phyloP scores from a whole-genome alignment of 331 rosid genomes.

The Dryas integrifolia region DNA sequence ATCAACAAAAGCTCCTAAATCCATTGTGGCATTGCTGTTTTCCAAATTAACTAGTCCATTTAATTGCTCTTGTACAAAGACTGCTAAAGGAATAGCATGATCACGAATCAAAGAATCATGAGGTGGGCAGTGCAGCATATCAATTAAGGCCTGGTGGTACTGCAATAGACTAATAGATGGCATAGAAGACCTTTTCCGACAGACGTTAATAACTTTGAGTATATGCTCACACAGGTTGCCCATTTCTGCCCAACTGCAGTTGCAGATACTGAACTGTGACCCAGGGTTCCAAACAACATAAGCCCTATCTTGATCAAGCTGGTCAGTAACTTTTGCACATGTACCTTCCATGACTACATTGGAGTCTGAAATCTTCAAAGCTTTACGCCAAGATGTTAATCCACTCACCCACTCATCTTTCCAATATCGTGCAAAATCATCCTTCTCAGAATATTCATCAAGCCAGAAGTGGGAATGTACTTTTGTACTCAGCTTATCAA shows the following conservation, averaged over 20 bases:
- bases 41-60: conserved; percentile 41
- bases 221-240: conserved; percentile 90
- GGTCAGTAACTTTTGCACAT: conserved; percentile 61
- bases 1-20: conserved; percentile 24
- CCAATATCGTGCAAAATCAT: conserved; percentile 81
- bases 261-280: conserved; percentile 70
- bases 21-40: conserved; percentile 25
- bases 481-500: conserved; percentile 80
- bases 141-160: conserved; percentile 58
- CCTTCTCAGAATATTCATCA: conserved; percentile 87
- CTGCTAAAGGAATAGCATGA: conserved; percentile 81
- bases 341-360: conserved; percentile 58
- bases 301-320: conserved; percentile 45
- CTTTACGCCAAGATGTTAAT: conserved; percentile 88
- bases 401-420: conserved; percentile 92
- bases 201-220: conserved; percentile 56
- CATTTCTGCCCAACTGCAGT: conserved; percentile 77
- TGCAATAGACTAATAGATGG: conserved; percentile 70
- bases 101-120: conserved; percentile 79
- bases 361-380: conserved; percentile 64
- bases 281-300: conserved; percentile 74
- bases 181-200: conserved; percentile 37
- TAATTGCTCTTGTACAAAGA: conserved; percentile 69
- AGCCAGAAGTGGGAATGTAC: conserved; percentile 95
- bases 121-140: conserved; percentile 69